These are phyloP conservation scores for Lasiodiplodia hormozganensis DNA, from an alignment of 2,329 filamentous ascomycete genomes.

Conservation along the genomic window DNA sequence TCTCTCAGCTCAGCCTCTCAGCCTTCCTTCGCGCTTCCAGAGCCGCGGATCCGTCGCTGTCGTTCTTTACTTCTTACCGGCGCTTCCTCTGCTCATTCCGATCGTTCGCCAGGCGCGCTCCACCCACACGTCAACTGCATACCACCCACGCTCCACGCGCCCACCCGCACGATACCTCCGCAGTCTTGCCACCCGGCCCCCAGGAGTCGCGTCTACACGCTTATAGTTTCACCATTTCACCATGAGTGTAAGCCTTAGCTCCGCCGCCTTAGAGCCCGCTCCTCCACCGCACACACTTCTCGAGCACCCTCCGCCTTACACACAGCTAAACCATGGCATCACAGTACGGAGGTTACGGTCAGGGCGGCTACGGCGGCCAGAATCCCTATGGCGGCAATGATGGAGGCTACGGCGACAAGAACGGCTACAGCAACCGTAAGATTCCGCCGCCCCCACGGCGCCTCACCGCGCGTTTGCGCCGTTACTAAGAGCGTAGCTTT, in stretches of 20 bases:
- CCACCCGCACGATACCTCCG: conserved; percentile 21
- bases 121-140: conserved; percentile 15
- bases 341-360: conserved; percentile 52
- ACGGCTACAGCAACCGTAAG: conserved; percentile 31
- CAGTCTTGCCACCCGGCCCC: conserved; percentile 17
- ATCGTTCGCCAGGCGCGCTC: conserved; percentile 27
- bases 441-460: conserved; percentile 34
- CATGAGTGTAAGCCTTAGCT: conserved; percentile 30
- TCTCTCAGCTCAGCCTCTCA: conserved; percentile 22
- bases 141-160: conserved; percentile 25
- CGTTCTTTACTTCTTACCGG: conserved; percentile 26
- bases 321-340: conserved; percentile 32
- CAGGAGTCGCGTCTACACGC: conserved; percentile 24
- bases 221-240: conserved; percentile 23
- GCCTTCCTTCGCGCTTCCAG: conserved; percentile 25
- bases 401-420: conserved; percentile 54
- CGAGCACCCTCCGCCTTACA: background rate
- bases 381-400: conserved; percentile 56
- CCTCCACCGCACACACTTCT: background rate
- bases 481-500: conserved; percentile 43
- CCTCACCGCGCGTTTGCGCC: conserved; percentile 31
- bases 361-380: conserved; percentile 46
- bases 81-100: conserved; percentile 19
- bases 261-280: background rate
- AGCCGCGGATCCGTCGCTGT: conserved; percentile 26